Percentiles rank a stretch among this genome's conserved stretches.
Evolutionary conservation across 495 filamentous ascomycete species (phyloP).

Genomic region (Penicillium arizonense): DNA sequence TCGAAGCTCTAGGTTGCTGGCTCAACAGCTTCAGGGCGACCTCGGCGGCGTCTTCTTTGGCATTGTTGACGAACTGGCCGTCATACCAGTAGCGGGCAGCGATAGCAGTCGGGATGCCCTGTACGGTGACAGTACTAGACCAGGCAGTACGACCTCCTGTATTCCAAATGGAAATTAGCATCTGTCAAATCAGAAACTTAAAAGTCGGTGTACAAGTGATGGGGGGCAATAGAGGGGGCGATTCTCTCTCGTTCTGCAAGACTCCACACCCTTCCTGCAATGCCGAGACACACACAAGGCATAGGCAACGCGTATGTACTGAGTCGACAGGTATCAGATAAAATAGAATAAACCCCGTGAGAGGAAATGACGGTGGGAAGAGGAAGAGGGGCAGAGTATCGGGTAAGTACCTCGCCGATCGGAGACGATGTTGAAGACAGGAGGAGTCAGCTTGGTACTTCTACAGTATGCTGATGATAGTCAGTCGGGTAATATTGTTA

Average conservation of each 20-base stretch:
- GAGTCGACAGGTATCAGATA: neutral
- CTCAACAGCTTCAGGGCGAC: constrained; percentile 54
- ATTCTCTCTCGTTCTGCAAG: constrained; percentile 18
- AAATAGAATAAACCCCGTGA: neutral
- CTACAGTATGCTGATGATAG: constrained; percentile 57
- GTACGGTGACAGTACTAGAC: constrained; percentile 69
- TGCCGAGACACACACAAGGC: constrained; percentile 19
- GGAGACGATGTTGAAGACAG: constrained; percentile 69
- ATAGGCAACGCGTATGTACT: constrained; percentile 1
- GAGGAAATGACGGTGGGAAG: constrained; percentile 2
- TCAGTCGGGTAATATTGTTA: constrained; percentile 18
- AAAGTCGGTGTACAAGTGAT: constrained; percentile 41
- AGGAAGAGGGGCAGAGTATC: constrained; percentile 2
- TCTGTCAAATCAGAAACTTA: constrained; percentile 26
- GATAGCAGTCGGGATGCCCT: constrained; percentile 42
- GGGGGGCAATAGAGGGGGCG: constrained; percentile 3
- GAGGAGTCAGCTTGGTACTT: constrained; percentile 49
- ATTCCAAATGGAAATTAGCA: constrained; percentile 18
- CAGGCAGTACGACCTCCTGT: constrained; percentile 88
- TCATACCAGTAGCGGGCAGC: constrained; percentile 88
- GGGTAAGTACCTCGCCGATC: constrained; percentile 69
- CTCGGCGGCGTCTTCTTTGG: constrained; percentile 87
- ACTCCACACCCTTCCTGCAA: constrained; percentile 28
- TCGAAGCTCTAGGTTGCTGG: constrained; percentile 20
- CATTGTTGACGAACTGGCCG: constrained; percentile 80